A percentile compares a stretch with the other conserved stretches of the same genome.
These are phyloP conservation scores for Cucumis cinereus DNA, from an alignment of 306 rosid genomes.

Conservation along the genomic window DNA sequence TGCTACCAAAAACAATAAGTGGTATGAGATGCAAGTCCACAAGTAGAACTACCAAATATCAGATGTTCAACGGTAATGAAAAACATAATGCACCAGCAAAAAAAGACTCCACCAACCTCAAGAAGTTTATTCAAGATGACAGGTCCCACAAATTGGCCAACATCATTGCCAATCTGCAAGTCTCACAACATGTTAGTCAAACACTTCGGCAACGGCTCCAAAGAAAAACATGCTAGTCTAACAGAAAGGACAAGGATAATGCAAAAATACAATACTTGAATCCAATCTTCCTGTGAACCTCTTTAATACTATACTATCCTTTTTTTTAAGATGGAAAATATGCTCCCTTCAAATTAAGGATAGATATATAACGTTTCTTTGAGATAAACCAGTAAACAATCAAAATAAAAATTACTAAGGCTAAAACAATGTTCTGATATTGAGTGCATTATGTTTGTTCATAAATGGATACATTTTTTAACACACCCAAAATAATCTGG, in stretches of 20 bases:
- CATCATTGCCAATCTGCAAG: conserved; percentile 74
- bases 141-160: conserved; percentile 79
- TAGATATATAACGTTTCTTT: background rate
- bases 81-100: background rate
- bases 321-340: background rate
- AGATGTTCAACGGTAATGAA: background rate
- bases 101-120: conserved; percentile 36
- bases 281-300: background rate
- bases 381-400: background rate
- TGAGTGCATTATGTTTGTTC: background rate
- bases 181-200: conserved; percentile 8
- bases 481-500: background rate
- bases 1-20: background rate
- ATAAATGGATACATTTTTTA: background rate
- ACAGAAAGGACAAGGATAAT: background rate
- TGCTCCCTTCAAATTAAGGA: background rate
- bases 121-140: conserved; percentile 69
- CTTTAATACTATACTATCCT: background rate
- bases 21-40: background rate
- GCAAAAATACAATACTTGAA: conserved; percentile 9
- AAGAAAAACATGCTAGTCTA: background rate
- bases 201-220: no score
- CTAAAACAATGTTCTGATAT: background rate
- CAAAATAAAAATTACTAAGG: background rate
- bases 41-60: background rate